A percentile compares a stretch with the other conserved stretches of the same genome.
These are phyloP conservation scores for Penicillium ucsense DNA, from an alignment of 495 filamentous ascomycete species.

Conservation along the genomic window DNA sequence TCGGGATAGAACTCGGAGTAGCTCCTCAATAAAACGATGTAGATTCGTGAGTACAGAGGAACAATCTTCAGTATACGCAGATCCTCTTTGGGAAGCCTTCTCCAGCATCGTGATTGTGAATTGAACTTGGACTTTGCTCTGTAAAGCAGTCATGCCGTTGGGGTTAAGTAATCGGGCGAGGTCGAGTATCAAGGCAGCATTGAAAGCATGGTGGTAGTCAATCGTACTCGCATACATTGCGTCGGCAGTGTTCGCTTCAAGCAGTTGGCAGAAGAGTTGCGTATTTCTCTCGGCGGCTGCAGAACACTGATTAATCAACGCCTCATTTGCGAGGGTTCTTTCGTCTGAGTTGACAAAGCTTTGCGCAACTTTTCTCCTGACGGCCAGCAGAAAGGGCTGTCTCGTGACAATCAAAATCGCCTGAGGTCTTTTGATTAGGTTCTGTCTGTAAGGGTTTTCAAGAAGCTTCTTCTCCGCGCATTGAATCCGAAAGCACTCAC, in stretches of 20 bases:
- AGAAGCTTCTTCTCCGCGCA: background rate
- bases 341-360: constrained; percentile 7
- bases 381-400: constrained; percentile 27
- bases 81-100: too few species aligned
- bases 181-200: constrained; percentile 30
- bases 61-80: too few species aligned
- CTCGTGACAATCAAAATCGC: constrained; percentile 15
- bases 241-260: constrained; percentile 9
- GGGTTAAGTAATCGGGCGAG: constrained; percentile 5
- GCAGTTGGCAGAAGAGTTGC: constrained; percentile 17
- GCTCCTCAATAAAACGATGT: too few species aligned
- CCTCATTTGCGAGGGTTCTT: constrained; percentile 11
- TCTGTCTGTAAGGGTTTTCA: background rate
- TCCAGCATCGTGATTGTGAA: background rate
- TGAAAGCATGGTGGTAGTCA: constrained; percentile 35
- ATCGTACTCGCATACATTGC: constrained; percentile 16
- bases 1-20: too few species aligned
- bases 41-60: too few species aligned
- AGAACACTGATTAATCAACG: background rate
- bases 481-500: constrained; percentile 2
- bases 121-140: background rate
- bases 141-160: too few species aligned
- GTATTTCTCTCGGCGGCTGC: constrained; percentile 13
- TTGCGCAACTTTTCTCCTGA: constrained; percentile 24
- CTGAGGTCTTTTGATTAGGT: background rate